phyloP scores from a whole-genome alignment of 495 filamentous ascomycete species.

The Hypomontagnella monticulosa region DNA sequence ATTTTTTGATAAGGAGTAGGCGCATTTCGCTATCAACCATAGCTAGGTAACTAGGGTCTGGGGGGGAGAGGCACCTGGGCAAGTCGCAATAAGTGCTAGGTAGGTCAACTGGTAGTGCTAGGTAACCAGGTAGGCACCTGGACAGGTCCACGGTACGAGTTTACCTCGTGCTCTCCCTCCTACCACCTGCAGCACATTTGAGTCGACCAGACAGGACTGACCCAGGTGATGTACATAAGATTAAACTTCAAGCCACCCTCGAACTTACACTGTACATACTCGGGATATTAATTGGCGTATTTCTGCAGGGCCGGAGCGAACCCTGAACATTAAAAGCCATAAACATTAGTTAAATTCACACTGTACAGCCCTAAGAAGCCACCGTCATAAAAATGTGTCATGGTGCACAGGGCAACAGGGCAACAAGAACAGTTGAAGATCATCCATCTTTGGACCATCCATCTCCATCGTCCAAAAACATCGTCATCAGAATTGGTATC shows the following conservation, averaged over 20 bases:
- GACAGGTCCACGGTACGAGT: too few relatives aligned
- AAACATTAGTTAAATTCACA: slow-evolving; percentile 15
- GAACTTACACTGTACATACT: slow-evolving; percentile 36
- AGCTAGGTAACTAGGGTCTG: neutral
- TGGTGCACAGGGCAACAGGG: slow-evolving; percentile 34
- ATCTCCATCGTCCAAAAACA: slow-evolving; percentile 2
- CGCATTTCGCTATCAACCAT: neutral
- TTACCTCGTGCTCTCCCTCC: too few relatives aligned
- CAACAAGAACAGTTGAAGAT: neutral
- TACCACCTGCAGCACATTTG: too few relatives aligned
- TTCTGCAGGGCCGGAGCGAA: slow-evolving; percentile 15
- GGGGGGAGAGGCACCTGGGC: neutral
- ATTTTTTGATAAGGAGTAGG: slow-evolving; percentile 15
- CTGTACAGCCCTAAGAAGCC: slow-evolving; percentile 10
- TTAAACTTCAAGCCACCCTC: slow-evolving; percentile 15
- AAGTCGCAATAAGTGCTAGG: too few relatives aligned
- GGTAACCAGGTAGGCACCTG: too few relatives aligned
- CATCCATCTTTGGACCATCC: neutral
- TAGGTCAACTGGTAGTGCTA: too few relatives aligned
- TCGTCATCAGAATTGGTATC: neutral
- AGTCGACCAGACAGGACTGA: too few relatives aligned
- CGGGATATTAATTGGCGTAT: slow-evolving; percentile 35
- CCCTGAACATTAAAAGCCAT: slow-evolving; percentile 12
- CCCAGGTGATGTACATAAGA: too few relatives aligned
- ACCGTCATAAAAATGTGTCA: slow-evolving; percentile 29